Evolutionary conservation across 768 basidiomycete genomes (phyloP).

Genomic region (Ephemerocybe angulata): DNA sequence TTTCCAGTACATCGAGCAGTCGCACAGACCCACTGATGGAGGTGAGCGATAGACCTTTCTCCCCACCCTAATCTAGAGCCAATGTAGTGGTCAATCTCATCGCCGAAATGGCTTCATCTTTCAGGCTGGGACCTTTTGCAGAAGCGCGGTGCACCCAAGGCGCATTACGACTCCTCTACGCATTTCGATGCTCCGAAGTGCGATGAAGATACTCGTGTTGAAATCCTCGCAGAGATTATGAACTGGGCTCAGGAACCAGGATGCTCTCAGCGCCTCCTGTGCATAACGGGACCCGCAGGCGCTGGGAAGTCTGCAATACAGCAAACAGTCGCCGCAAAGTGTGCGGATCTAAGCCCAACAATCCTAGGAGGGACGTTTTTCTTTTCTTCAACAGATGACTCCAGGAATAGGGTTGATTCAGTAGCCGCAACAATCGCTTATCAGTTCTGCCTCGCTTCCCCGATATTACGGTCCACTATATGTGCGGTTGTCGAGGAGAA

Average conservation of each 20-base stretch:
- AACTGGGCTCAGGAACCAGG: background rate
- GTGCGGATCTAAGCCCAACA: background rate
- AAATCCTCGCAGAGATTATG: background rate
- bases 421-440: background rate
- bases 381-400: background rate
- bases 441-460: background rate
- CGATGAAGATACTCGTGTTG: background rate
- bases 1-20: too few species aligned
- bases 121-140: background rate
- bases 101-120: too few species aligned
- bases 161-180: background rate
- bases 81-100: too few species aligned
- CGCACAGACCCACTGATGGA: too few species aligned
- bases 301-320: conserved; percentile 1
- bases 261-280: background rate
- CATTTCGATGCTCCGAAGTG: background rate
- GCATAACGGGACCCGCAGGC: background rate
- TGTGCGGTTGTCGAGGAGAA: background rate
- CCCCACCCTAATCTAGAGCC: too few species aligned
- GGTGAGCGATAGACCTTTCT: too few species aligned
- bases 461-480: background rate
- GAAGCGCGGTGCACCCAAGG: background rate
- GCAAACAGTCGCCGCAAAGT: background rate
- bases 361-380: background rate
- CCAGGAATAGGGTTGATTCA: background rate